These are phyloP conservation scores for Ustilago loliicola DNA, from an alignment of 1,284 basidiomycete genomes.

Conservation along the genomic window DNA sequence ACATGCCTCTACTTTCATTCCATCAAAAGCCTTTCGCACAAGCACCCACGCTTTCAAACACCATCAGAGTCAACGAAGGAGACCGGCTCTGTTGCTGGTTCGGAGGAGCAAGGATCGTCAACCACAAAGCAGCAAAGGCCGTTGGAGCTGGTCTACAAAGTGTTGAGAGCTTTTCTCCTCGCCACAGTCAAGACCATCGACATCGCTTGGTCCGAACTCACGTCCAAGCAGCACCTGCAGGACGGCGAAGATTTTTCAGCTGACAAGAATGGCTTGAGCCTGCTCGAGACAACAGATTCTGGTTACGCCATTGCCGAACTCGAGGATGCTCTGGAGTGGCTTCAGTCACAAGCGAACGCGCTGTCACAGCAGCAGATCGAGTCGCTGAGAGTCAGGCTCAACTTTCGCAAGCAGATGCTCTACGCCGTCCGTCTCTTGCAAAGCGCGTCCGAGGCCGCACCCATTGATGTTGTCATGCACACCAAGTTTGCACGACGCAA, in stretches of 20 bases:
- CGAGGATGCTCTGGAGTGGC: slow-evolving; percentile 75
- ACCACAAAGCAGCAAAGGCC: slow-evolving; percentile 1
- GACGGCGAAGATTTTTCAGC: slow-evolving; percentile 84
- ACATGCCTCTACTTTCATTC: slow-evolving; percentile 84
- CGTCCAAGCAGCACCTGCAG: slow-evolving; percentile 40
- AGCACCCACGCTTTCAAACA: slow-evolving; percentile 56
- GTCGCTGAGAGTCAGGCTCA: slow-evolving; percentile 36
- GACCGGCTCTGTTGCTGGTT: background rate
- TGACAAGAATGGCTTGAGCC: slow-evolving; percentile 84
- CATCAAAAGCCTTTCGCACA: slow-evolving; percentile 71
- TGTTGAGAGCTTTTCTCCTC: slow-evolving; percentile 80
- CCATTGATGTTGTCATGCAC: slow-evolving; percentile 49
- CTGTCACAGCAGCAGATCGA: slow-evolving; percentile 9
- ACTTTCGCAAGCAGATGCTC: slow-evolving; percentile 49
- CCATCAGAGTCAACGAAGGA: slow-evolving; percentile 71
- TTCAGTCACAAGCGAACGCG: slow-evolving; percentile 69
- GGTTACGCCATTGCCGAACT: slow-evolving; percentile 76
- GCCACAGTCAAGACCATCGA: slow-evolving; percentile 86
- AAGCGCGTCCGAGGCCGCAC: slow-evolving; percentile 28
- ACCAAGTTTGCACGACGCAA: slow-evolving; percentile 40
- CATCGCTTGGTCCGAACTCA: slow-evolving; percentile 82
- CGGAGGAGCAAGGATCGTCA: background rate
- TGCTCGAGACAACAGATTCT: slow-evolving; percentile 80
- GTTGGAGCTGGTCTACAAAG: slow-evolving; percentile 76
- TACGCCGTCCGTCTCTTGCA: slow-evolving; percentile 35